Conservation (phyloP, 305 asterid species). For the Ilex paraguariensis region DNA sequence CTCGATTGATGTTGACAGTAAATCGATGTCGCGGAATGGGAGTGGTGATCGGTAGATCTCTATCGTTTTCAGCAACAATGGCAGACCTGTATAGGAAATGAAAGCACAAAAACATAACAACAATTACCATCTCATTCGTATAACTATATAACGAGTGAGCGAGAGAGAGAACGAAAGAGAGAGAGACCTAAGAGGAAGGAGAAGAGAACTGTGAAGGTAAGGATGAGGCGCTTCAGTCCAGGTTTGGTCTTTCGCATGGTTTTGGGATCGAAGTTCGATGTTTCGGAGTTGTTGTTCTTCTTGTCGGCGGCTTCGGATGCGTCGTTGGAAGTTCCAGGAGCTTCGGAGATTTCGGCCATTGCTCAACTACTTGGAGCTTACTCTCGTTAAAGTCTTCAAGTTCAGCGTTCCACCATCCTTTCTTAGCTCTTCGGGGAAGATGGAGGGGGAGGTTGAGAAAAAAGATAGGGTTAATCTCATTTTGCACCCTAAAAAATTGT, state of each 20-base stretch:
- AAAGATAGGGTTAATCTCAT: too few relatives aligned
- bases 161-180: background rate
- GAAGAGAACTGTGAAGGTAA: slow-evolving; percentile 60
- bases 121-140: too few relatives aligned
- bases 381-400: too few relatives aligned
- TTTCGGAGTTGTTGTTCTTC: slow-evolving; percentile 10
- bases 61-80: slow-evolving; percentile 63
- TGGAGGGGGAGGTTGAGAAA: too few relatives aligned
- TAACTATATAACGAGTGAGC: background rate
- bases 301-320: slow-evolving; percentile 13
- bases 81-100: slow-evolving; percentile 44
- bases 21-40: slow-evolving; percentile 79
- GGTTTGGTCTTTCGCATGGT: slow-evolving; percentile 71
- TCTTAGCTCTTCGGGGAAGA: too few relatives aligned
- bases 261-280: slow-evolving; percentile 30
- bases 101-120: background rate
- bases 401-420: too few relatives aligned
- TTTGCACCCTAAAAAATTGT: too few relatives aligned
- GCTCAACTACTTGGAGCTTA: background rate
- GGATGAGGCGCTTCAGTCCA: slow-evolving; percentile 67
- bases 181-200: slow-evolving; percentile 56
- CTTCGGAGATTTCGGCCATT: slow-evolving; percentile 61
- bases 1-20: slow-evolving; percentile 53
- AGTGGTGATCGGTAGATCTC: slow-evolving; percentile 91
- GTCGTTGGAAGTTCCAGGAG: slow-evolving; percentile 18